Base-by-base conservation (phyloP, 225 moss, liverwort and hornwort species). In the Anthoceros angustus region DNA sequence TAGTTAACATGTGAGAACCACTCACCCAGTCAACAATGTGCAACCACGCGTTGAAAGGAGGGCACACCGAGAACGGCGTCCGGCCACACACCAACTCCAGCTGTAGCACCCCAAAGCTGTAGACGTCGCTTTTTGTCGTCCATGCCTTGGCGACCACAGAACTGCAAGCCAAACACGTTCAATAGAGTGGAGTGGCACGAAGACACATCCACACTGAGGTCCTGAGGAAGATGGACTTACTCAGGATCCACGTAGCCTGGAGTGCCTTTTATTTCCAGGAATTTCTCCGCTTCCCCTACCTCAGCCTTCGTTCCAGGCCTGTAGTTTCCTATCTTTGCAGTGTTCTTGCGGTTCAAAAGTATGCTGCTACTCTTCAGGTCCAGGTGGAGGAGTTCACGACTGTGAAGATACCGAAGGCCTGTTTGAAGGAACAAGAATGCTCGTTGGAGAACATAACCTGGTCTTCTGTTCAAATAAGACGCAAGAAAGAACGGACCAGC, bases 11-110 rank as follows among this genome's bases (percentile, higher is more conserved):
- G 14, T 15, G 6, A 18, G n/a, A 55, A 18, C 8, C 18, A 48
- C 12, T 55, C 23, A 55, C 55, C 55, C 55, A 55, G 55, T 55
- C 55, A 18, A 55, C 55, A 23, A 55, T 55, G 55, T 55, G 55
- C 55, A 55, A 55, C 8, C 10, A 15, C 18, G 10, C n/a, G 55
- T 23, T 23, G 55, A 15, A 55, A 20, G 55, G 55, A 55, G 55
- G 55, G n/a, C 55, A 55, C 0, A 55, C 16, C 10, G 55, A 55
- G 55, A 55, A 55, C 1, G 55, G 55, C n/a, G 18, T 55, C 55
- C 55, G 55, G n/a, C 55, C 55, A 55, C 55, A 55, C 14, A 55
- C 10, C n/a, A 55, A 12, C 55, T 55, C 55, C 6, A 55, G 14
- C 55, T 18, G 6, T 18, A 55, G 55, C 14, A 55, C 55, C 55